A percentile compares a stretch with the other conserved stretches of the same genome.
phyloP scores from a whole-genome alignment of 164 flowering plant species.

The Brasenia schreberi region DNA sequence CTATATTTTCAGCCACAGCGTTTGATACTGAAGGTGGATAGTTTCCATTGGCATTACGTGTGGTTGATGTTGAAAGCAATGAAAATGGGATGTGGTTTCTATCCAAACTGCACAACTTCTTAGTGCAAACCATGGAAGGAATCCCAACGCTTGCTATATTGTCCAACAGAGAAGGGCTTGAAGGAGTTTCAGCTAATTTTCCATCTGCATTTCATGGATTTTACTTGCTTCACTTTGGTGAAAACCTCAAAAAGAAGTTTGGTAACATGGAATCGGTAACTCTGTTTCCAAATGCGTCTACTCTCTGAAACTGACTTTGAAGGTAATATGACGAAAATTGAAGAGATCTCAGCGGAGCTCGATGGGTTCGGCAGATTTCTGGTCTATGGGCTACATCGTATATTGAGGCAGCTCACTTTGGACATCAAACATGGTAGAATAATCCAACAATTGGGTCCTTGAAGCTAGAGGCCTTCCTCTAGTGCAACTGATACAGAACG shows the following conservation, averaged over 20 bases:
- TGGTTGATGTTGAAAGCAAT: constrained; percentile 76
- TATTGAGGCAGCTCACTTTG: constrained; percentile 87
- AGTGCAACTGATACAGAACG: constrained; percentile 48
- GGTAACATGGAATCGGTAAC: constrained; percentile 45
- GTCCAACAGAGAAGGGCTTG: constrained; percentile 36
- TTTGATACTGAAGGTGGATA: constrained; percentile 61
- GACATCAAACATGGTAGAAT: constrained; percentile 57
- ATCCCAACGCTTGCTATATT: constrained; percentile 45
- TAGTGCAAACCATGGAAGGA: constrained; percentile 63
- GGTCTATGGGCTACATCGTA: constrained; percentile 96
- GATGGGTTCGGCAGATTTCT: constrained; percentile 66
- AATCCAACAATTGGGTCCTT: constrained; percentile 42
- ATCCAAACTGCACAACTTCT: constrained; percentile 54
- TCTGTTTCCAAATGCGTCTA: constrained; percentile 95
- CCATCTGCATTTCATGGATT: constrained; percentile 48
- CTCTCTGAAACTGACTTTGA: constrained; percentile 83
- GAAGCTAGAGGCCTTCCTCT: constrained; percentile 51
- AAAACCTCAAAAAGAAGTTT: constrained; percentile 42
- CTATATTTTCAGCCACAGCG: constrained; percentile 76
- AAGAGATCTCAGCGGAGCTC: constrained; percentile 62
- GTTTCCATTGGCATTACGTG: constrained; percentile 81
- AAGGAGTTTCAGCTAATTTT: constrained; percentile 45
- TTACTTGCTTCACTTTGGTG: constrained; percentile 37
- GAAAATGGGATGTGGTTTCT: constrained; percentile 75
- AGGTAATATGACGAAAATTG: constrained; percentile 69